Evolutionary conservation across 345 rosid species (phyloP).

Genomic region (Turritis glabra): DNA sequence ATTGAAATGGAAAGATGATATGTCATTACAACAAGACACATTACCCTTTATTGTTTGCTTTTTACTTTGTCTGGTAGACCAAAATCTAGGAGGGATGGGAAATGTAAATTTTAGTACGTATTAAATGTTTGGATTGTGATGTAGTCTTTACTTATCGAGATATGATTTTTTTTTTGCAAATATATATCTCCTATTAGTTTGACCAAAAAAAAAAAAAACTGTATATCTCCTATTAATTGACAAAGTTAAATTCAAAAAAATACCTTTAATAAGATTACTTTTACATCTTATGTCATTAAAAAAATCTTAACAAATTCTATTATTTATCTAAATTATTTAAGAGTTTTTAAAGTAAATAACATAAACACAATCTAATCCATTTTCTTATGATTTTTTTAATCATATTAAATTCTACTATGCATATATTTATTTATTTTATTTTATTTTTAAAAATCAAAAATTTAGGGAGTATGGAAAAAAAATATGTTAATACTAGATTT

Average conservation of each 20-base stretch:
- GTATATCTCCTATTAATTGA: not conserved
- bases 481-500: too few relatives aligned
- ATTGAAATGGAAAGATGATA: slow-evolving; percentile 39
- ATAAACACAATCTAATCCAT: not conserved
- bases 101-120: not conserved
- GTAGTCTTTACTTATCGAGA: not conserved
- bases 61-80: slow-evolving; percentile 34
- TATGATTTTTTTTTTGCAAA: not conserved
- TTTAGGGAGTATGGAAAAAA: too few relatives aligned
- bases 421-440: too few relatives aligned
- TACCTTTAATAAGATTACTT: not conserved
- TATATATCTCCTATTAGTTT: not conserved
- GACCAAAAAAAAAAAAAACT: too few relatives aligned
- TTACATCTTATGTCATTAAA: not conserved
- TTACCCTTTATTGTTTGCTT: slow-evolving; percentile 34
- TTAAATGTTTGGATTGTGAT: not conserved
- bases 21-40: slow-evolving; percentile 37
- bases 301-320: not conserved
- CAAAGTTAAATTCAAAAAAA: not conserved
- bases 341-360: not conserved
- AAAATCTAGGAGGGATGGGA: slow-evolving; percentile 19
- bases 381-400: not conserved
- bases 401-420: not conserved
- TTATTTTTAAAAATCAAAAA: too few relatives aligned
- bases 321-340: not conserved